These are phyloP conservation scores for Ustulina deusta DNA, from an alignment of 2,329 filamentous ascomycete species.

Conservation along the genomic window DNA sequence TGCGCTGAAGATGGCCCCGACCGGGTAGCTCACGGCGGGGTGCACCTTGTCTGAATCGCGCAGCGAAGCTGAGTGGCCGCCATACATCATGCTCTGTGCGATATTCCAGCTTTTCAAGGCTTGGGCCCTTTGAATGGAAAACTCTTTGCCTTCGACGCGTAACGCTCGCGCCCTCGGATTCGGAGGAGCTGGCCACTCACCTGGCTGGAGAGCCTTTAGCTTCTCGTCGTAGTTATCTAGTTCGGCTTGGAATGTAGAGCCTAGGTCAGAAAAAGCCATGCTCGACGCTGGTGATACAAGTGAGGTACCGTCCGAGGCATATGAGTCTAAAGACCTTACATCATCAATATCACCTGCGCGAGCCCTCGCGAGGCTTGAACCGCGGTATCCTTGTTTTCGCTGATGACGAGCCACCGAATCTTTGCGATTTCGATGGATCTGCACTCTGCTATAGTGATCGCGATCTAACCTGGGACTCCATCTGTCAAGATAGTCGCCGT, in stretches of 20 bases:
- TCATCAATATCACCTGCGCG: neutral
- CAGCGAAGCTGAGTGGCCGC: conserved; percentile 27
- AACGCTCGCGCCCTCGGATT: neutral
- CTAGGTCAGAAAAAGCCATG: conserved; percentile 2
- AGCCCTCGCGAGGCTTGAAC: neutral
- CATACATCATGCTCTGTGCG: conserved; percentile 33
- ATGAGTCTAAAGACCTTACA: neutral
- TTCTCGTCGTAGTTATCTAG: conserved; percentile 28
- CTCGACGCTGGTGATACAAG: conserved; percentile 3
- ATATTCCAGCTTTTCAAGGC: conserved; percentile 32
- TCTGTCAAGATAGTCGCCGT: conserved; percentile 16
- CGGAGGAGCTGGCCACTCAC: conserved; percentile 27
- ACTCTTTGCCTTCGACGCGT: conserved; percentile 27
- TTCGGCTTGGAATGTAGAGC: conserved; percentile 20
- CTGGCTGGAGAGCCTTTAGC: conserved; percentile 8
- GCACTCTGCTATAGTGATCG: conserved; percentile 32
- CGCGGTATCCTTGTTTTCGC: neutral
- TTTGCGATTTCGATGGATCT: conserved; percentile 32
- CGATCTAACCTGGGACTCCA: conserved; percentile 17
- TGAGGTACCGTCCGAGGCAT: neutral
- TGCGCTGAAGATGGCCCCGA: conserved; percentile 42
- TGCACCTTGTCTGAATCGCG: conserved; percentile 37
- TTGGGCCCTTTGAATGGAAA: conserved; percentile 13
- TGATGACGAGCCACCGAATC: conserved; percentile 11
- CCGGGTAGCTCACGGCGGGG: conserved; percentile 18